Evolutionary conservation across 1,284 basidiomycete genomes (phyloP).

Genomic region (Moniliella sp.): DNA sequence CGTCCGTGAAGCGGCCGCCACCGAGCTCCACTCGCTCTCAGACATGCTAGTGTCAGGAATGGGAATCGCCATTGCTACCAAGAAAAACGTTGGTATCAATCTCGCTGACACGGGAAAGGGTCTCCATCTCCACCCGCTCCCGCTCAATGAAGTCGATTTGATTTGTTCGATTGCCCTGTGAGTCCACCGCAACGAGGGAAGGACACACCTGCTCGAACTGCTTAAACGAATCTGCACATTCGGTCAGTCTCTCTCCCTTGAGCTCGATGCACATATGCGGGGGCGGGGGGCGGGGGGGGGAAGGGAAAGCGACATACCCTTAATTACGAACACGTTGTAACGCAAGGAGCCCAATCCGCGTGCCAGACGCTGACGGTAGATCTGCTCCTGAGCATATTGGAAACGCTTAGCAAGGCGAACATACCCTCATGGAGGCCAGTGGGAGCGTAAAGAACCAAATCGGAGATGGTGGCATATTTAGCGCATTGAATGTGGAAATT

Average conservation of each 20-base stretch:
- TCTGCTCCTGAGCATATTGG: constrained; percentile 18
- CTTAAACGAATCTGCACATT: constrained; percentile 42
- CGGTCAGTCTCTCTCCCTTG: too few relatives aligned
- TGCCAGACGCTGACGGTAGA: constrained; percentile 38
- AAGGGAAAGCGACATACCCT: constrained; percentile 38
- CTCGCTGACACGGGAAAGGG: constrained; percentile 61
- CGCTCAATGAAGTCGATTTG: constrained; percentile 39
- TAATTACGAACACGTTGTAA: constrained; percentile 70
- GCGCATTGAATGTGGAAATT: constrained; percentile 36
- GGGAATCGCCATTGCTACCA: constrained; percentile 5
- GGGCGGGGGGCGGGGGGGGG: background rate
- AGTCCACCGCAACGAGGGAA: constrained; percentile 40
- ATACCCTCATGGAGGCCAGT: constrained; percentile 17
- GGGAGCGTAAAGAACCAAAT: constrained; percentile 57
- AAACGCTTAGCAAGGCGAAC: constrained; percentile 16
- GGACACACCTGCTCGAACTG: constrained; percentile 39
- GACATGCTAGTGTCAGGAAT: background rate
- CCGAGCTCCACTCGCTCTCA: background rate
- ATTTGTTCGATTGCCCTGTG: constrained; percentile 36
- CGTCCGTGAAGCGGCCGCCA: background rate
- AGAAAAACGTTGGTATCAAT: constrained; percentile 47
- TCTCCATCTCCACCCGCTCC: constrained; percentile 71
- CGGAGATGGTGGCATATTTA: constrained; percentile 68
- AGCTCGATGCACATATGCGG: too few relatives aligned
- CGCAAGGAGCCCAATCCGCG: constrained; percentile 42